Evolutionary conservation across 805 yeast genomes (phyloP).

Genomic region (Zygotorulaspora florentina): DNA sequence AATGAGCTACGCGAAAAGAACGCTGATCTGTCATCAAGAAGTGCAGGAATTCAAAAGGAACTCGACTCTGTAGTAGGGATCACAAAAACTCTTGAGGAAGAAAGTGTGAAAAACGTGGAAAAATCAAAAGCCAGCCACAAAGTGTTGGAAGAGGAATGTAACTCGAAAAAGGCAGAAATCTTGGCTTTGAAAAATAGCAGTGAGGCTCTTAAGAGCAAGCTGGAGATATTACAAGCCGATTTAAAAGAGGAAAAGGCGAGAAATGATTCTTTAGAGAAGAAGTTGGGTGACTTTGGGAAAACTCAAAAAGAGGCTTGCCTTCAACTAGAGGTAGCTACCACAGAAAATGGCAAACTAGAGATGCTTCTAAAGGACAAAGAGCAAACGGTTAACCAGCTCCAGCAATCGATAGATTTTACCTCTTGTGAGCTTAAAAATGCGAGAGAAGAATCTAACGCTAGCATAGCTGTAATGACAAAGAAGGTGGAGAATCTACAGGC

Average conservation of each 20-base stretch:
- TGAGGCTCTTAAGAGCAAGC: conserved; percentile 18
- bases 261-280: neutral
- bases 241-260: conserved; percentile 4
- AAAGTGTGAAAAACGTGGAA: neutral
- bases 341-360: conserved; percentile 10
- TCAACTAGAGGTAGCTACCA: conserved; percentile 6
- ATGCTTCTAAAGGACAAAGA: conserved; percentile 6
- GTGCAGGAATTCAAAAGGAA: neutral
- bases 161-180: conserved; percentile 3
- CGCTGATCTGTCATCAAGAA: neutral
- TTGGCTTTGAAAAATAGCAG: conserved; percentile 13
- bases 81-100: neutral
- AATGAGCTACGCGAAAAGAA: conserved; percentile 1
- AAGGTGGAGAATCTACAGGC: conserved; percentile 32
- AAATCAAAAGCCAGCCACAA: neutral
- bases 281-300: neutral
- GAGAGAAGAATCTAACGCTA: conserved; percentile 1
- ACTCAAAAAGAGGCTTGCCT: conserved; percentile 8
- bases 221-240: conserved; percentile 12
- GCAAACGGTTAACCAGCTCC: conserved; percentile 17
- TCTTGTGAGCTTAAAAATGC: conserved; percentile 1
- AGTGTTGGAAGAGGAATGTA: neutral
- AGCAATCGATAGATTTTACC: conserved; percentile 2
- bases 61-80: neutral
- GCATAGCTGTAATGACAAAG: conserved; percentile 18